A percentile compares a stretch with the other conserved stretches of the same genome.
Evolutionary conservation across 352 stramenopile species (phyloP).

Genomic region (Globisporangium orthogonon): DNA sequence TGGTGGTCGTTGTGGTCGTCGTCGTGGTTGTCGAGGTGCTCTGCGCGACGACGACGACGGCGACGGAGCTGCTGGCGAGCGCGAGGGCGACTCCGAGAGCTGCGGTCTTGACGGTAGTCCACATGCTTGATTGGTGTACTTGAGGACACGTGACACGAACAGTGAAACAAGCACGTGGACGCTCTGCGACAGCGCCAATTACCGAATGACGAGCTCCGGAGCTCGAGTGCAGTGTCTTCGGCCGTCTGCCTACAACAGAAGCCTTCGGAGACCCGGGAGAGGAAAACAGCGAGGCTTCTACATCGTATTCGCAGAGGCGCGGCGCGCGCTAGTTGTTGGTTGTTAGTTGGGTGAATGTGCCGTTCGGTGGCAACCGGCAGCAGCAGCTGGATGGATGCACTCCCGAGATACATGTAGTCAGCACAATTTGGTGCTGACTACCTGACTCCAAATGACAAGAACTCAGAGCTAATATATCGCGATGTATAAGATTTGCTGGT

Average conservation of each 20-base stretch:
- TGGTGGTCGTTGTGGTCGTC: slow-evolving; percentile 12
- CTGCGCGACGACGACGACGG: slow-evolving; percentile 8
- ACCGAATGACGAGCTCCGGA: neutral
- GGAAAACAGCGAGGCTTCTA: no score
- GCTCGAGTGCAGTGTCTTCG: no score
- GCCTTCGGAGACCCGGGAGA: no score
- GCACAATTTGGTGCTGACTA: no score
- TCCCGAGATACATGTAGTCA: no score
- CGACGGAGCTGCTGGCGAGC: neutral
- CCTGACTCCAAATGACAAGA: no score
- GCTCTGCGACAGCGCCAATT: neutral
- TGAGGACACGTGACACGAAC: slow-evolving; percentile 2
- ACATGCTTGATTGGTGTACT: slow-evolving; percentile 3
- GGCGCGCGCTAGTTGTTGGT: no score
- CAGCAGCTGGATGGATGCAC: no score
- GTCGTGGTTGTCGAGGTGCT: slow-evolving; percentile 1
- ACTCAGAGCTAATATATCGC: no score
- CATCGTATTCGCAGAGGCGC: neutral
- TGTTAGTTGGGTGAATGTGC: neutral
- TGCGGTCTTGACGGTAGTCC: slow-evolving; percentile 10
- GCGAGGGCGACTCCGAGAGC: neutral
- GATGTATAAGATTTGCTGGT: no score
- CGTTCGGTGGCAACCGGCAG: no score
- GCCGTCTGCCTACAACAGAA: no score
- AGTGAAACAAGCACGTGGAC: slow-evolving; percentile 2